Base-by-base conservation (phyloP, 208 protist species). In the Trypanosoma platydactyli region DNA sequence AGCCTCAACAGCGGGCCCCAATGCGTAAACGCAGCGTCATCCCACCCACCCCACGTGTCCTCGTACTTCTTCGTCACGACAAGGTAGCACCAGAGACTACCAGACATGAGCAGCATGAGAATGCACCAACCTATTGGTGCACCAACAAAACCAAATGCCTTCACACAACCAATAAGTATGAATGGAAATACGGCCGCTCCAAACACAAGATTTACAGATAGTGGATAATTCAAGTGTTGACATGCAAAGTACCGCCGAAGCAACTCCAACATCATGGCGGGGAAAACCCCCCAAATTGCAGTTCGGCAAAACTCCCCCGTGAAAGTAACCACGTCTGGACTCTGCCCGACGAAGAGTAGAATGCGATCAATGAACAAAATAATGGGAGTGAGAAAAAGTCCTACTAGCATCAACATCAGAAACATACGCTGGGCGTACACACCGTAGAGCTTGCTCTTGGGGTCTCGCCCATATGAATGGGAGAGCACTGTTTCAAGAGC, bases 161-260 rank as follows among this genome's bases (percentile, higher is more conserved):
- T 75, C 22, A 92, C 68, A 35, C 62, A 68, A n/a, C 33, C 60
- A 48, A 73, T 80, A 45, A 88, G 64, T 35, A 94, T 40, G 53
- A 89, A 76, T 9, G 82, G 82, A 52, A 83, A 89, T 1, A 80
- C 33, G 0, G 65, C 70, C 6, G 88, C 85, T 15, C 64, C 77
- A 27, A 64, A 33, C n/a, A 89, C 55, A 35, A 92, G 70, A 50
- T 79, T 83, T 40, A 91, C 52, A 5, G 81, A 90, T 7, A 92
- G 76, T 38, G 85, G 79, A 54, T 65, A 76, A 61, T 80, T 84
- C 24, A 92, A 57, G 61, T 89, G 74, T 71, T 94, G 81, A 61
- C 85, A 88, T 0, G 85, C 83, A 61, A 84, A 94, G 69, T 92
- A 94, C 45, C 88, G 83, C 27, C 88, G 80, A 59, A 94, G 68